Base-by-base conservation (phyloP, 345 rosid species). In the Linum usitatissimum region DNA sequence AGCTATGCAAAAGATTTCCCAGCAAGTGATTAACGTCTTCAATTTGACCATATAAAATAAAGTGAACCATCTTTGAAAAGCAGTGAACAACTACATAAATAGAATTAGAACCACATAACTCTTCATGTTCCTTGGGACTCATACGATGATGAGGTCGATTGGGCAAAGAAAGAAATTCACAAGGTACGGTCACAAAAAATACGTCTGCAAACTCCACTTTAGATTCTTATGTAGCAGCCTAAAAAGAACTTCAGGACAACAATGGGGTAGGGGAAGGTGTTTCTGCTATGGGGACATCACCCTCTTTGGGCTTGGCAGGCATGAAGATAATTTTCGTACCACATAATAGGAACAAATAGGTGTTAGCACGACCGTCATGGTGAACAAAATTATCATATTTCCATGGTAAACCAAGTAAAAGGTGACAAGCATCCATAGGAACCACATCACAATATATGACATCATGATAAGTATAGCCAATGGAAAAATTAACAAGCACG, bases 101-200 rank as follows among this genome's bases (percentile, higher is more conserved):
- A n/a, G n/a, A n/a, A n/a, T n/a, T n/a, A n/a, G n/a, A n/a, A n/a
- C 56, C 8, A 6, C 21, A 15, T 9, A 53, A 15, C 21, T 53
- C 56, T 53, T 53, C 56, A 53, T 53, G 56, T 2, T 53, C 56
- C 19, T 19, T 9, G 21, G 56, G 56, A n/a, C 56, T 53, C 56
- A 53, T 53, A 17, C 56, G 3, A n/a, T 23, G 2, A 23, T 23
- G 28, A 23, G 28, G 28, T 23, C 28, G 28, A 23, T 23, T 23
- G 28, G 28, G 28, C 28, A 23, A 2, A 23, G 28, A n/a, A n/a
- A n/a, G n/a, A n/a, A n/a, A n/a, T n/a, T 23, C 28, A 23, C 17
- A 8, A 19, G 18, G 56, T 3, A 19, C 2, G 56, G 18, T 7
- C 7, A 3, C 21, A 0, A 15, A 15, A 2, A 53, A 40, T 40